phyloP scores from a whole-genome alignment of 2,329 filamentous ascomycete genomes.

The Neurospora crassa region DNA sequence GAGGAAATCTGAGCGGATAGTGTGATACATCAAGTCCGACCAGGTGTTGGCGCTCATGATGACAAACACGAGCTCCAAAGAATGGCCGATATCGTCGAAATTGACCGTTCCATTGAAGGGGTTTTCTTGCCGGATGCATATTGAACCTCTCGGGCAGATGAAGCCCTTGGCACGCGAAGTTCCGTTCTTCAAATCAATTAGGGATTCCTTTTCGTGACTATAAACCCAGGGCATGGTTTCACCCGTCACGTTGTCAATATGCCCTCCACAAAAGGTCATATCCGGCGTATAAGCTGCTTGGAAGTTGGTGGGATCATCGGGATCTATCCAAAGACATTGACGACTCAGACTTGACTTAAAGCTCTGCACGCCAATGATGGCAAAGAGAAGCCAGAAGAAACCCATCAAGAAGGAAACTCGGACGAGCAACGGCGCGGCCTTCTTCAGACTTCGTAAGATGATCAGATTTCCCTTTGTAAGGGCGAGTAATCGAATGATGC shows the following conservation, averaged over 20 bases:
- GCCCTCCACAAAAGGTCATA: conserved; percentile 79
- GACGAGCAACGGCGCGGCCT: conserved; percentile 81
- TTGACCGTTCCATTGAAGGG: conserved; percentile 80
- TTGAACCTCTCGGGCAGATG: conserved; percentile 73
- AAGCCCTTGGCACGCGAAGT: conserved; percentile 62
- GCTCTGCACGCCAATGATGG: conserved; percentile 91
- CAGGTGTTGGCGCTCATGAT: conserved; percentile 99
- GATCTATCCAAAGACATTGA: conserved; percentile 70
- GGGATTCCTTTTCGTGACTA: conserved; percentile 18
- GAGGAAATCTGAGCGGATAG: conserved; percentile 84
- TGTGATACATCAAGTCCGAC: conserved; percentile 87
- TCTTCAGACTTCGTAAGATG: conserved; percentile 89
- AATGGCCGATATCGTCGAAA: conserved; percentile 92
- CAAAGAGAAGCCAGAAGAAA: conserved; percentile 97
- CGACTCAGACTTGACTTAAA: conserved; percentile 79
- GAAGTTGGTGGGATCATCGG: conserved; percentile 44
- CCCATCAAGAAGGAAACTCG: conserved; percentile 90
- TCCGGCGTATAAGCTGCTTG: conserved; percentile 50
- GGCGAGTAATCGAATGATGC: conserved; percentile 82
- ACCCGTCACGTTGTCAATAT: conserved; percentile 53
- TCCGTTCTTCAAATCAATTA: conserved; percentile 22
- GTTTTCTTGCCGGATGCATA: conserved; percentile 70
- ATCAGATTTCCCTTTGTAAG: conserved; percentile 94
- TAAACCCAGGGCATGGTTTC: conserved; percentile 58
- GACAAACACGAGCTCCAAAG: conserved; percentile 88